Evolutionary conservation across 371 early-diverging fungal genomes (phyloP).

Genomic region (Haplosporangium sp.): DNA sequence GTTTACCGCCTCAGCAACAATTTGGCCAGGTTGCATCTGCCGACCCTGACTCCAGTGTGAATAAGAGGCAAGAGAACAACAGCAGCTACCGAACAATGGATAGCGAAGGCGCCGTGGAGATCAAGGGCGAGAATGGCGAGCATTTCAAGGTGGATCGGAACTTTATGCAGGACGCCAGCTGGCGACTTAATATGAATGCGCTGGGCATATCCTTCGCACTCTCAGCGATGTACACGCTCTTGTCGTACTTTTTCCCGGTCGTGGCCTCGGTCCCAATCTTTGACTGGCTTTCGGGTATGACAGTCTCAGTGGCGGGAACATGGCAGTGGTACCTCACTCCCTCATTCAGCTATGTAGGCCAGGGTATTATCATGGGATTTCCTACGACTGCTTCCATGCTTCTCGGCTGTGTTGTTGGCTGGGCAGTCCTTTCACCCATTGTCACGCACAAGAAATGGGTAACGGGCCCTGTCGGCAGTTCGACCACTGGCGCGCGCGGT

Average conservation of each 20-base stretch:
- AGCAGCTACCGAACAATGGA: not conserved
- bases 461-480: constrained; percentile 77
- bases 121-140: constrained; percentile 49
- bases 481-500: constrained; percentile 78
- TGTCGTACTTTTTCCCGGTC: constrained; percentile 73
- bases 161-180: constrained; percentile 62
- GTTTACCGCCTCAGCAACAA: constrained; percentile 3
- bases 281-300: constrained; percentile 54
- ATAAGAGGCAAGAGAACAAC: too few species aligned
- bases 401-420: constrained; percentile 79
- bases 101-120: constrained; percentile 10
- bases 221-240: constrained; percentile 74
- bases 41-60: not conserved
- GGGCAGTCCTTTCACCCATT: constrained; percentile 81
- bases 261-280: constrained; percentile 74
- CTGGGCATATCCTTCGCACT: constrained; percentile 68
- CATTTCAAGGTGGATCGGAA: constrained; percentile 26
- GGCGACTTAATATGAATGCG: constrained; percentile 69
- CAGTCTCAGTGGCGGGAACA: constrained; percentile 21
- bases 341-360: constrained; percentile 82
- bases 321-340: constrained; percentile 88
- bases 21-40: constrained; percentile 6
- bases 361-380: constrained; percentile 88
- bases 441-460: constrained; percentile 72
- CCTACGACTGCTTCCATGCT: constrained; percentile 81